These are phyloP conservation scores for Ramaria sp. DNA, from an alignment of 768 basidiomycete species.

Conservation along the genomic window DNA sequence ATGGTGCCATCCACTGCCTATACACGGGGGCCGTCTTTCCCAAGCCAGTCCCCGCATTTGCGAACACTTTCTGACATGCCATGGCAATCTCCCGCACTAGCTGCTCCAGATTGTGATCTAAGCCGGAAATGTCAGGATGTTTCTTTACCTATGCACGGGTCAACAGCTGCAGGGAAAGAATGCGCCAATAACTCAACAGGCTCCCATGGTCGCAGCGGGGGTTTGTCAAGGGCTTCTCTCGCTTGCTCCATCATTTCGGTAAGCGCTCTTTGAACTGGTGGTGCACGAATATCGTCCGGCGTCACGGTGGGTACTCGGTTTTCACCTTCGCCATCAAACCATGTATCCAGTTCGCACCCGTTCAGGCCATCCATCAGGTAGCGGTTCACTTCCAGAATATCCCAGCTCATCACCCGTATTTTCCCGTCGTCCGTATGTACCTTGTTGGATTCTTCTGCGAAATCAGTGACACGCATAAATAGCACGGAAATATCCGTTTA, in stretches of 20 bases:
- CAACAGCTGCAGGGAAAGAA: not conserved
- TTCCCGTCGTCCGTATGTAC: conserved; percentile 40
- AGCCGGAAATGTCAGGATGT: not conserved
- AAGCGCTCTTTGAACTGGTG: conserved; percentile 26
- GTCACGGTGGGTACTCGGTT: conserved; percentile 34
- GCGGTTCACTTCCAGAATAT: conserved; percentile 70
- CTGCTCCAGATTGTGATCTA: conserved; percentile 5
- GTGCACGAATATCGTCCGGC: conserved; percentile 38
- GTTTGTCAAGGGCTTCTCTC: conserved; percentile 35
- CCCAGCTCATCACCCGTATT: conserved; percentile 42
- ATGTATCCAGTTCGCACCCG: conserved; percentile 61
- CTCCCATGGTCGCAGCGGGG: conserved; percentile 38
- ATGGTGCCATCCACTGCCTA: not conserved
- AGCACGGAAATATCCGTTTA: conserved; percentile 18
- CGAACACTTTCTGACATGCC: not conserved
- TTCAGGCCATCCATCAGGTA: conserved; percentile 66
- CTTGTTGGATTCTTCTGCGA: conserved; percentile 35
- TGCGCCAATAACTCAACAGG: conserved; percentile 25
- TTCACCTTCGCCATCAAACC: conserved; percentile 46
- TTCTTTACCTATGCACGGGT: not conserved
- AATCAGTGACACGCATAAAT: conserved; percentile 13
- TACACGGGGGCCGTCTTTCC: not conserved
- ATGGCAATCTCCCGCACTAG: conserved; percentile 1
- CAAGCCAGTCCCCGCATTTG: not conserved
- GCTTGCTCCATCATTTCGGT: conserved; percentile 36